These are phyloP conservation scores for Hypoxylon sp. DNA, from an alignment of 2,329 filamentous ascomycete genomes.

Conservation along the genomic window DNA sequence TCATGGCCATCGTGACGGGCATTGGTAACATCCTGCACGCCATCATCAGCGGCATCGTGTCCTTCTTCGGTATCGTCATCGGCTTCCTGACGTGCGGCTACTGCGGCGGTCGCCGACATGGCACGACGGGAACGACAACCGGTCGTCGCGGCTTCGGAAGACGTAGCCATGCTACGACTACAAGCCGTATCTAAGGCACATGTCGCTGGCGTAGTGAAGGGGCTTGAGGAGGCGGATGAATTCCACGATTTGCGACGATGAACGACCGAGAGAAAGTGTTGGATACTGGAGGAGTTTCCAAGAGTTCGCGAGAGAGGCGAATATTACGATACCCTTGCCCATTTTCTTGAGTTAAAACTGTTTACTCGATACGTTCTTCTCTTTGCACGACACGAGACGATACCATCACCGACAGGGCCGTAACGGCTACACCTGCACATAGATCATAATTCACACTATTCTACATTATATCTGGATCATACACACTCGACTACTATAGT, in stretches of 20 bases:
- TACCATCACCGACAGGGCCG: not conserved
- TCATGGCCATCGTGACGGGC: conserved; percentile 76
- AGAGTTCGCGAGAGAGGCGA: conserved; percentile 18
- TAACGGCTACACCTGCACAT: conserved; percentile 15
- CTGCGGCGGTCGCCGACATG: conserved; percentile 49
- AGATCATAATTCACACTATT: conserved; percentile 22
- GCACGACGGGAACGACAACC: conserved; percentile 34
- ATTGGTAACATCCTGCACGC: conserved; percentile 73
- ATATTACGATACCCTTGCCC: conserved; percentile 49
- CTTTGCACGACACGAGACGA: conserved; percentile 16
- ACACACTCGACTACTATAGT: too few relatives aligned
- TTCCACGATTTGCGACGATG: not conserved
- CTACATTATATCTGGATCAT: not conserved
- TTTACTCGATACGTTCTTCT: conserved; percentile 15
- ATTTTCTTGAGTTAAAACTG: conserved; percentile 14
- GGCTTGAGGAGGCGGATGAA: conserved; percentile 21
- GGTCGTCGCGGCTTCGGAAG: conserved; percentile 32
- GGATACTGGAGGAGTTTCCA: conserved; percentile 2
- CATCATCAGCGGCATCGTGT: conserved; percentile 75
- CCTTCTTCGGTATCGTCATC: conserved; percentile 74
- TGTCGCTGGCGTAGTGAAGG: conserved; percentile 3
- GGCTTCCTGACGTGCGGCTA: conserved; percentile 70
- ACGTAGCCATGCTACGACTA: conserved; percentile 46
- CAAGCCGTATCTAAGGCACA: conserved; percentile 52
- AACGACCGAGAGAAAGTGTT: conserved; percentile 1